phyloP scores from a whole-genome alignment of 1,284 basidiomycete genomes.

The Fomitopsis pinicola region DNA sequence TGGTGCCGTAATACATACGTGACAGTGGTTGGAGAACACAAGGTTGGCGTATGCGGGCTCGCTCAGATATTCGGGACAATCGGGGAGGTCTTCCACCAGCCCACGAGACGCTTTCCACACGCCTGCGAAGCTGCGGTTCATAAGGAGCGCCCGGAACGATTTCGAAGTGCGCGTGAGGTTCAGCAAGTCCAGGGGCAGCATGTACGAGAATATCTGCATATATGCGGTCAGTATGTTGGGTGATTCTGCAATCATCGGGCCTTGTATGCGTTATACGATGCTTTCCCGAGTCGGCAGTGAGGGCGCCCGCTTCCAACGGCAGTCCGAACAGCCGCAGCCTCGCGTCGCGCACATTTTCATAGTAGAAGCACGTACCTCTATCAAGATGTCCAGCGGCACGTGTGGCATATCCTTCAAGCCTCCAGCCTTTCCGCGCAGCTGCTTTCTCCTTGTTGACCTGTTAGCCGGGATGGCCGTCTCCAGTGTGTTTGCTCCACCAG shows the following conservation, averaged over 20 bases:
- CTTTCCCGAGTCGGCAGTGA: too few species aligned
- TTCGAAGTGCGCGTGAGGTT: slow-evolving; percentile 32
- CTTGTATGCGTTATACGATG: too few species aligned
- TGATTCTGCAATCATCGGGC: background rate
- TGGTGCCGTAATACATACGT: background rate
- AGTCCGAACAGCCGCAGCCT: too few species aligned
- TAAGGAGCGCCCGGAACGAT: slow-evolving; percentile 28
- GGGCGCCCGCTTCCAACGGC: too few species aligned
- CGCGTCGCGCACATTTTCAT: too few species aligned
- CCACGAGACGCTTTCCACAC: slow-evolving; percentile 34
- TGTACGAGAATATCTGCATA: slow-evolving; percentile 38
- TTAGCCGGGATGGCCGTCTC: too few species aligned
- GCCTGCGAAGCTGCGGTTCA: slow-evolving; percentile 29
- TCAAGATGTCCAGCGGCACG: background rate
- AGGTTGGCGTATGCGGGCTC: slow-evolving; percentile 25
- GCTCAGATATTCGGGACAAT: slow-evolving; percentile 24
- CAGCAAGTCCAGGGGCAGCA: slow-evolving; percentile 40
- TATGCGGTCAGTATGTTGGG: background rate
- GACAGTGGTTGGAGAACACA: slow-evolving; percentile 10
- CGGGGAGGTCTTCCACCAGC: slow-evolving; percentile 9
- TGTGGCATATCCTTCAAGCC: background rate
- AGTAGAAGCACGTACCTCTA: background rate
- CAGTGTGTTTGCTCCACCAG: too few species aligned
- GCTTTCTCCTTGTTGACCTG: too few species aligned
- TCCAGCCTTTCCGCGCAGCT: background rate